phyloP scores from a whole-genome alignment of 2,329 filamentous ascomycete species.

The Monosporascus sp. region DNA sequence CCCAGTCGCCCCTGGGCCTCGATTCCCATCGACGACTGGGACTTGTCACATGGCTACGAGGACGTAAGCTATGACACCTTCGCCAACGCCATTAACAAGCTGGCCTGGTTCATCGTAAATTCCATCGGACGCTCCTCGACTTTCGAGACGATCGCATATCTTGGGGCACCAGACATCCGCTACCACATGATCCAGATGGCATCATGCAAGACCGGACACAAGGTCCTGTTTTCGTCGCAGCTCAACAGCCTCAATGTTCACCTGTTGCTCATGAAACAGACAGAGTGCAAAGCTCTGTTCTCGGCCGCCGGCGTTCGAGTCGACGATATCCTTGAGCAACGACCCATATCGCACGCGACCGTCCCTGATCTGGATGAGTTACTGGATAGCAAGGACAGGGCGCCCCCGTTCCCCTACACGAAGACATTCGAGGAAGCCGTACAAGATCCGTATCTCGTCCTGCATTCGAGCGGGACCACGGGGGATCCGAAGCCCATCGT shows the following conservation, averaged over 20 bases:
- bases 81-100: conserved; percentile 16
- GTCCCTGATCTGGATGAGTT: conserved; percentile 13
- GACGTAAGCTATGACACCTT: conserved; percentile 12
- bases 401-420: conserved; percentile 12
- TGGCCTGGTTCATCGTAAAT: conserved; percentile 15
- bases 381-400: conserved; percentile 1
- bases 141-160: conserved; percentile 15
- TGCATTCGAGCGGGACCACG: conserved; percentile 18
- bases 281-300: conserved; percentile 12
- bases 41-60: conserved; percentile 16
- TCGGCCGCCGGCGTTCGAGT: conserved; percentile 10
- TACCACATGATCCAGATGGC: conserved; percentile 20
- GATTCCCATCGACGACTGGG: conserved; percentile 16
- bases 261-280: conserved; percentile 14
- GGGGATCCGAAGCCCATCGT: conserved; percentile 12
- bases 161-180: conserved; percentile 13
- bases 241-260: conserved; percentile 14
- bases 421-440: conserved; percentile 15
- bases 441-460: conserved; percentile 10
- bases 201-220: conserved; percentile 17
- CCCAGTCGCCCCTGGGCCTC: conserved; percentile 13
- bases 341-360: conserved; percentile 9
- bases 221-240: conserved; percentile 16
- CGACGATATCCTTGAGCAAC: conserved; percentile 10
- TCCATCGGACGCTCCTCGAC: conserved; percentile 11